These are phyloP conservation scores for Triadica sebifera DNA, from an alignment of 345 rosid genomes.

Conservation along the genomic window DNA sequence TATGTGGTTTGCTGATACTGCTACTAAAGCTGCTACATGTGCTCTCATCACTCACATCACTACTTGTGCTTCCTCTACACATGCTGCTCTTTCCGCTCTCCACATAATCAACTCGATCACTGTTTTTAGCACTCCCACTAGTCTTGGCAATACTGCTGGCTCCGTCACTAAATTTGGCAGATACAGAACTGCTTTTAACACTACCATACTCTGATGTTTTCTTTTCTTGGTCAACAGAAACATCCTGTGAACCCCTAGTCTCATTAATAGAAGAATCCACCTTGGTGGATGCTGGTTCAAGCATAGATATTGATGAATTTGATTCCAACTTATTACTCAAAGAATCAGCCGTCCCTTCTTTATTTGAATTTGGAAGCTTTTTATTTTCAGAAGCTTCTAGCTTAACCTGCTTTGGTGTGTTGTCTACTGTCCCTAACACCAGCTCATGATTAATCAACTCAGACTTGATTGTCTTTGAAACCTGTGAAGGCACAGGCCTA, in stretches of 20 bases:
- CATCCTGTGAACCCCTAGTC: slow-evolving; percentile 43
- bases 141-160: slow-evolving; percentile 66
- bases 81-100: slow-evolving; percentile 91
- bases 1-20: slow-evolving; percentile 79
- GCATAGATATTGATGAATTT: slow-evolving; percentile 33
- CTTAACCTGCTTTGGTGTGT: slow-evolving; percentile 26
- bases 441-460: slow-evolving; percentile 31
- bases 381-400: slow-evolving; percentile 45
- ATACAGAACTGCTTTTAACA: slow-evolving; percentile 70
- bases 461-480: slow-evolving; percentile 35
- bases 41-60: slow-evolving; percentile 88
- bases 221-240: slow-evolving; percentile 62
- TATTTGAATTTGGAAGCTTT: slow-evolving; percentile 33
- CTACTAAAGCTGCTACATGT: slow-evolving; percentile 90
- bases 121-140: slow-evolving; percentile 69
- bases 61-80: slow-evolving; percentile 90
- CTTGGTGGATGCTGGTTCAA: slow-evolving; percentile 36
- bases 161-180: slow-evolving; percentile 79
- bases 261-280: slow-evolving; percentile 44
- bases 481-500: slow-evolving; percentile 35
- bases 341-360: slow-evolving; percentile 42
- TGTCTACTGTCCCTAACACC: slow-evolving; percentile 33
- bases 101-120: slow-evolving; percentile 70
- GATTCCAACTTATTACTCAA: slow-evolving; percentile 35
- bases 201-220: slow-evolving; percentile 59